Conservation (phyloP, 2,329 filamentous ascomycete genomes). For the Penicillium fuscoglaucum region DNA sequence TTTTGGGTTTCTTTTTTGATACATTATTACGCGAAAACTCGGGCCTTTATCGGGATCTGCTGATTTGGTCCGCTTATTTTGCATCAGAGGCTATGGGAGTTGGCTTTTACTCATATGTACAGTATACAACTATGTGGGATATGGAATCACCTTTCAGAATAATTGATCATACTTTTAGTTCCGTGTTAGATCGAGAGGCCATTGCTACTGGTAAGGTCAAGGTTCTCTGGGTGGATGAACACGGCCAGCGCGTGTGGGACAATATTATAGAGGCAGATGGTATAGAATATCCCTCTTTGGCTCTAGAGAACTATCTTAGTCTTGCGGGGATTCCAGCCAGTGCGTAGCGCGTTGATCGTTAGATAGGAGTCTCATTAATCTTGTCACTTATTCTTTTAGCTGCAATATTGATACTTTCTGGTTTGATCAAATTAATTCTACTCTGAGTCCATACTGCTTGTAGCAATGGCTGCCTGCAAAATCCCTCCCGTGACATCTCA, state of each 20-base stretch:
- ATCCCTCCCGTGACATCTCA: background rate
- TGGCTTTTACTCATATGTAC: conserved; percentile 29
- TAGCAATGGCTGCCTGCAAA: background rate
- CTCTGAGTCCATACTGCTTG: background rate
- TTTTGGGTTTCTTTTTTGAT: conserved; percentile 23
- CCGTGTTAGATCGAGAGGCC: no score
- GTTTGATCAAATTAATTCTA: background rate
- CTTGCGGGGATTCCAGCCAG: no score
- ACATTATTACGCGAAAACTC: conserved; percentile 7
- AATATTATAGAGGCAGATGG: no score
- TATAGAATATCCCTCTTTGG: no score
- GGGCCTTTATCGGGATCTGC: conserved; percentile 4
- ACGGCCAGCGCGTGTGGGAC: no score
- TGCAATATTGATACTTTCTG: background rate
- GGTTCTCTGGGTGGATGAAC: no score
- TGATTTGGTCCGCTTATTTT: conserved; percentile 15
- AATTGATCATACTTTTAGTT: conserved; percentile 9
- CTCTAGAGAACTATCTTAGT: no score
- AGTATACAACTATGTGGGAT: conserved; percentile 28
- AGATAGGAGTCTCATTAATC: no score
- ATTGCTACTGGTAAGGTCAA: no score
- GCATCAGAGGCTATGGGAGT: conserved; percentile 19
- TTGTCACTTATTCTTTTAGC: background rate
- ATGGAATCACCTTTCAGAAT: conserved; percentile 20
- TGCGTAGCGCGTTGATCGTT: no score